Percentiles rank a stretch among this genome's conserved stretches.
phyloP scores from a whole-genome alignment of 495 filamentous ascomycete genomes.

The Neurospora sp. region DNA sequence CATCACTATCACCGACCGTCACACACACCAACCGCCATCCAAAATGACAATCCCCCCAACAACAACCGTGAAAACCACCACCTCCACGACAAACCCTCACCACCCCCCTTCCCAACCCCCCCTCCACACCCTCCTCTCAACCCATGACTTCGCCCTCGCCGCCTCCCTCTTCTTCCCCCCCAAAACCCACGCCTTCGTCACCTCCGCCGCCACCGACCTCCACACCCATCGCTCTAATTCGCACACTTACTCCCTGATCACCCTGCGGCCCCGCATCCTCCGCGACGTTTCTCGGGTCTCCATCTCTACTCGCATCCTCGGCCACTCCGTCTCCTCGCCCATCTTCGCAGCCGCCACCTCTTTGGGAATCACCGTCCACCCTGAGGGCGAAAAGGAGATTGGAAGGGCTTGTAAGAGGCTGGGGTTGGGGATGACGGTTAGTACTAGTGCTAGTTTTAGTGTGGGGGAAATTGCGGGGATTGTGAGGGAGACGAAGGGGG shows the following conservation, averaged over 20 bases:
- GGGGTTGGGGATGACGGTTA: conserved; percentile 46
- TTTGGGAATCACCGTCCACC: conserved; percentile 62
- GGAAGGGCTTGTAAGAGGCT: conserved; percentile 47
- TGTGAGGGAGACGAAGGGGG: conserved; percentile 19
- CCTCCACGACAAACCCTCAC: background rate
- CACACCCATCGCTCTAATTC: conserved; percentile 47
- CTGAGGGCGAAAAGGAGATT: conserved; percentile 62
- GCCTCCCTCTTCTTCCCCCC: conserved; percentile 50
- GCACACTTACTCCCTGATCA: conserved; percentile 52
- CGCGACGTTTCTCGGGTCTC: conserved; percentile 50
- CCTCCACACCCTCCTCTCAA: conserved; percentile 58
- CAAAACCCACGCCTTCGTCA: conserved; percentile 80
- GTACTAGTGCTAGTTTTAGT: conserved; percentile 61
- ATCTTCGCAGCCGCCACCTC: conserved; percentile 68
- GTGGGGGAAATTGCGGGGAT: conserved; percentile 49
- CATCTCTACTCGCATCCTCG: conserved; percentile 15
- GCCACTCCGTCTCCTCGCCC: conserved; percentile 37
- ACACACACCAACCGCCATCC: background rate
- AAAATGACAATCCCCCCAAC: background rate
- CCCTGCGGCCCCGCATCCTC: conserved; percentile 65
- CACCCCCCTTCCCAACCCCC: conserved; percentile 34
- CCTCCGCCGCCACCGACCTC: conserved; percentile 70
- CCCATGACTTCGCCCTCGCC: conserved; percentile 62
- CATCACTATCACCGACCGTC: background rate
- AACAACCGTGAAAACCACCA: background rate